Percentiles rank a stretch among this genome's conserved stretches.
phyloP scores from a whole-genome alignment of 345 rosid species.

The Hibiscus mutabilis region DNA sequence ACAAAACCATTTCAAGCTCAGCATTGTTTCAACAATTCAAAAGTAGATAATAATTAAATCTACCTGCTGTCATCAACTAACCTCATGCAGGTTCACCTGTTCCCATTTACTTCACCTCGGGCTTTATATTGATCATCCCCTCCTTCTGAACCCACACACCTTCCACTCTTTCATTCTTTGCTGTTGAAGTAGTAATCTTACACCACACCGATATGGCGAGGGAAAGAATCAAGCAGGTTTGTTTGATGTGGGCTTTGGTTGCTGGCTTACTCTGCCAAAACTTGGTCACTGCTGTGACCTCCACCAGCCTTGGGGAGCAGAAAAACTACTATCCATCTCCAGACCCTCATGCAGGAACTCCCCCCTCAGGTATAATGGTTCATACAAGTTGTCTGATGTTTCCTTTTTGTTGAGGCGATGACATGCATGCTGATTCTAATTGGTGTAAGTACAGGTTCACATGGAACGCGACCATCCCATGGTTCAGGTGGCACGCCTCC shows the following conservation, averaged over 20 bases:
- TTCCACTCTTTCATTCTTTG: slow-evolving; percentile 7
- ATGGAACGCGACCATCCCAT: slow-evolving; percentile 17
- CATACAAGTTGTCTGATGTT: not conserved
- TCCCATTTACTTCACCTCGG: slow-evolving; percentile 49
- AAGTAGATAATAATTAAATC: slow-evolving; percentile 34
- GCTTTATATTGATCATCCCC: slow-evolving; percentile 21
- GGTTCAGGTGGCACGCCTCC: slow-evolving; percentile 21
- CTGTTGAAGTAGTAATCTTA: not conserved
- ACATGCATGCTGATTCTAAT: not conserved
- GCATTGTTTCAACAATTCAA: not conserved
- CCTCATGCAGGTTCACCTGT: slow-evolving; percentile 58
- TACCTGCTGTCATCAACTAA: slow-evolving; percentile 70
- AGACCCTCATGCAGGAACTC: slow-evolving; percentile 48
- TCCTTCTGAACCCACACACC: slow-evolving; percentile 8
- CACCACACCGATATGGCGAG: slow-evolving; percentile 25
- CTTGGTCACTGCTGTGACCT: slow-evolving; percentile 33
- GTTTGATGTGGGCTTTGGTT: slow-evolving; percentile 31
- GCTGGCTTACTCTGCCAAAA: slow-evolving; percentile 40
- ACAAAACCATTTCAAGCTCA: too few relatives aligned
- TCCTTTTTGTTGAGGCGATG: not conserved
- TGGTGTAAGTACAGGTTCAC: slow-evolving; percentile 33
- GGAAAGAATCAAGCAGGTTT: slow-evolving; percentile 14
- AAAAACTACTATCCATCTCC: slow-evolving; percentile 60
- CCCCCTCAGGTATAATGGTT: slow-evolving; percentile 31
- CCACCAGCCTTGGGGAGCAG: slow-evolving; percentile 41